phyloP scores from a whole-genome alignment of 345 rosid genomes.

The Eucalyptus guilfoylei region DNA sequence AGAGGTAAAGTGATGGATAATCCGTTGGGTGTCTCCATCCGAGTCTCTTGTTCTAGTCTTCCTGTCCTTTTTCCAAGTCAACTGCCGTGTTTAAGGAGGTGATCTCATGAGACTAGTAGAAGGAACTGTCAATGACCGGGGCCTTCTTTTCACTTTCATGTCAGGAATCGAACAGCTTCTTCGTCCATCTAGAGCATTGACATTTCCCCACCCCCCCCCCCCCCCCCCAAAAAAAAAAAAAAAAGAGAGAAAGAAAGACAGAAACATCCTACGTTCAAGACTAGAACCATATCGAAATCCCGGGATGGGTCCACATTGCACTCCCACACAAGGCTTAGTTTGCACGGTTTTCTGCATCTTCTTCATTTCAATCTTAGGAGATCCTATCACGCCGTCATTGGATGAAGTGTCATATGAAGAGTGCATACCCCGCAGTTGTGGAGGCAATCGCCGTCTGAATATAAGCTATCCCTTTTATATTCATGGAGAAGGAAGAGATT shows the following conservation, averaged over 20 bases:
- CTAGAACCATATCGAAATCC: background rate
- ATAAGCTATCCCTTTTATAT: background rate
- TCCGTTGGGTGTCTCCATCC: background rate
- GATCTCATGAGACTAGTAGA: background rate
- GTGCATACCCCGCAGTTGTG: background rate
- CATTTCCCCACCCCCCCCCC: too few species aligned
- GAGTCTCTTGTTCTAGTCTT: background rate
- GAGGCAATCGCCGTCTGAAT: background rate
- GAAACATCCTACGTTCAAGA: background rate
- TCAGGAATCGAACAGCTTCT: background rate
- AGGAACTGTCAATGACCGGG: too few species aligned
- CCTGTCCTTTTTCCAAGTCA: background rate
- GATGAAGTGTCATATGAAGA: background rate
- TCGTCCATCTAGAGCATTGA: background rate
- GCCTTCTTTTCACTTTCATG: too few species aligned
- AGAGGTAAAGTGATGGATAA: background rate
- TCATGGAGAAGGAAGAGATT: background rate
- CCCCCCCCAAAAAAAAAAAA: background rate
- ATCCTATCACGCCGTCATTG: background rate
- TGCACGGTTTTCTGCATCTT: background rate
- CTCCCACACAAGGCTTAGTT: background rate
- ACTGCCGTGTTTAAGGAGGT: background rate
- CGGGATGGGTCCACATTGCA: background rate
- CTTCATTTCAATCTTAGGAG: background rate
- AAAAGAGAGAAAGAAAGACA: accelerated